phyloP scores from a whole-genome alignment of 805 yeast genomes.

The Metschnikowia picachoensis region DNA sequence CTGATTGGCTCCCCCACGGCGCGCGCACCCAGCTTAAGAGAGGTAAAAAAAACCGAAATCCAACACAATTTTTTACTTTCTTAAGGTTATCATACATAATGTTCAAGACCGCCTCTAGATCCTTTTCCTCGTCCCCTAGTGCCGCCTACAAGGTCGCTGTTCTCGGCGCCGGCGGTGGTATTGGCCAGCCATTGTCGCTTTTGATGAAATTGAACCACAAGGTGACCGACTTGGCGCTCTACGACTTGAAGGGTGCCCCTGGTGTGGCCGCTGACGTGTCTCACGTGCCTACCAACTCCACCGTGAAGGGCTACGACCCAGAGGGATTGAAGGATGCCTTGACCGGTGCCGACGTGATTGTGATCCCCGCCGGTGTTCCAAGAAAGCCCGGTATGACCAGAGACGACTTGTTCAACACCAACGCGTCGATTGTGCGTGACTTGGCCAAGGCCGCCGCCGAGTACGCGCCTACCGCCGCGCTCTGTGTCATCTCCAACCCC shows the following conservation, averaged over 20 bases:
- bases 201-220: conserved; percentile 83
- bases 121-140: conserved; percentile 64
- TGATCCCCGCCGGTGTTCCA: conserved; percentile 97
- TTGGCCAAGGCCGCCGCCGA: conserved; percentile 84
- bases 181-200: conserved; percentile 65
- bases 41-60: too few relatives aligned
- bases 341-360: conserved; percentile 76
- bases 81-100: conserved; percentile 25
- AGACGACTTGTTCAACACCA: conserved; percentile 94
- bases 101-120: conserved; percentile 58
- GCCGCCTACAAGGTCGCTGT: conserved; percentile 71
- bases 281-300: conserved; percentile 89
- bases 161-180: conserved; percentile 89
- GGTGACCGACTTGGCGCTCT: conserved; percentile 80
- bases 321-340: conserved; percentile 71
- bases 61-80: neutral
- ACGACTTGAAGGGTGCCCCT: conserved; percentile 88
- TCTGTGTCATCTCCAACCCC: conserved; percentile 86
- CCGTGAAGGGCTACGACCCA: conserved; percentile 83
- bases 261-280: conserved; percentile 97
- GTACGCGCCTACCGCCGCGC: conserved; percentile 77
- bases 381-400: conserved; percentile 99
- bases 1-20: too few relatives aligned
- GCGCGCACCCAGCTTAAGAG: too few relatives aligned
- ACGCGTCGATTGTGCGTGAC: conserved; percentile 92